Percentiles rank a stretch among this genome's conserved stretches.
phyloP scores from a whole-genome alignment of 768 basidiomycete species.

The Mycena sanguinolenta region DNA sequence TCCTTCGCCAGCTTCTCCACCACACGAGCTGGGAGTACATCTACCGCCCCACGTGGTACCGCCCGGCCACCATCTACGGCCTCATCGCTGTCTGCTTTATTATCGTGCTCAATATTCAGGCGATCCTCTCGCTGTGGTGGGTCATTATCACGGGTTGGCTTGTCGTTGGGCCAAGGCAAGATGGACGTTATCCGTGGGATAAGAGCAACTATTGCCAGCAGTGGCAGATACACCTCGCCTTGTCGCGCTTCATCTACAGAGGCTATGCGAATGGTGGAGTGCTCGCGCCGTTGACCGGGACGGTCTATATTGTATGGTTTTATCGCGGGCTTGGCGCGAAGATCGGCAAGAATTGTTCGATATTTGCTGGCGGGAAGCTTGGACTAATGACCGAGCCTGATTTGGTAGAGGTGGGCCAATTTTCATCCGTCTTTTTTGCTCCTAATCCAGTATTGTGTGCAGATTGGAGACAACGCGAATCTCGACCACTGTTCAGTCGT shows the following conservation, averaged over 20 bases:
- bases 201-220: constrained; percentile 62
- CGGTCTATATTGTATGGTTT: constrained; percentile 61
- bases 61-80: constrained; percentile 54
- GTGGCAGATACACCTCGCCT: constrained; percentile 60
- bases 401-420: constrained; percentile 52
- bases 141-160: constrained; percentile 59
- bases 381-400: constrained; percentile 65
- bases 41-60: constrained; percentile 54
- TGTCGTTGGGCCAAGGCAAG: constrained; percentile 54
- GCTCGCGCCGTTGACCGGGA: constrained; percentile 54
- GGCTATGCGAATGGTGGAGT: constrained; percentile 60
- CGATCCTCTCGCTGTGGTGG: constrained; percentile 54
- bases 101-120: constrained; percentile 53
- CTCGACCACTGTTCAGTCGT: constrained; percentile 63
- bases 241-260: constrained; percentile 54
- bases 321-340: constrained; percentile 58
- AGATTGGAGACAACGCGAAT: constrained; percentile 60
- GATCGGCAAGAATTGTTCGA: constrained; percentile 57
- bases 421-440: constrained; percentile 1
- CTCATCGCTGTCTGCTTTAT: constrained; percentile 56
- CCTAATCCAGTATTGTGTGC: not conserved
- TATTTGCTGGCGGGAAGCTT: constrained; percentile 55
- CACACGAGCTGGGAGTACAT: constrained; percentile 48
- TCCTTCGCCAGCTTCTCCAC: constrained; percentile 50
- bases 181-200: constrained; percentile 61